These are phyloP conservation scores for Rhizoctonia solani DNA, from an alignment of 1,284 basidiomycete genomes.

Conservation along the genomic window DNA sequence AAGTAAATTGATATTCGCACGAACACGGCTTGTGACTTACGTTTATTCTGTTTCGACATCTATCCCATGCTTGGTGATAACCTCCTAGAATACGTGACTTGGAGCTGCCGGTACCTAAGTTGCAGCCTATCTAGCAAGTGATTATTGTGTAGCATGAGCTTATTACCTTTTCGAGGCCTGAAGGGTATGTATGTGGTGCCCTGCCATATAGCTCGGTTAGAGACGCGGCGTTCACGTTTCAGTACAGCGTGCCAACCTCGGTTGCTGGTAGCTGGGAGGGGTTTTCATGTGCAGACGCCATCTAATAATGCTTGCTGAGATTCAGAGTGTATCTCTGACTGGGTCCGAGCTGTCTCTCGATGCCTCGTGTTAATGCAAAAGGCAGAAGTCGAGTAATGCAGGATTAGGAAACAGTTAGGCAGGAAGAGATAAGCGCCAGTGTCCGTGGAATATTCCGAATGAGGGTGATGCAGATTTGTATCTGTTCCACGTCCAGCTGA, in stretches of 20 bases:
- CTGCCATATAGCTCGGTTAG: neutral
- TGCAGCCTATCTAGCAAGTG: neutral
- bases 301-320: neutral
- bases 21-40: neutral
- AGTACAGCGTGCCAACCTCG: neutral
- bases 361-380: neutral
- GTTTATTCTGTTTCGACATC: neutral
- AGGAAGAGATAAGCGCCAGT: neutral
- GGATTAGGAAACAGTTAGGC: neutral
- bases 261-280: neutral
- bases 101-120: neutral
- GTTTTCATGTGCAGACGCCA: neutral
- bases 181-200: neutral
- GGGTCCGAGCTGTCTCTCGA: no score
- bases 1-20: neutral
- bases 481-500: slow-evolving; percentile 23
- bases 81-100: neutral
- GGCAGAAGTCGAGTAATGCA: neutral
- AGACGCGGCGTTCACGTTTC: neutral
- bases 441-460: slow-evolving; percentile 16
- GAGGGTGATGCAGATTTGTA: neutral
- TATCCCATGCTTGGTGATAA: neutral
- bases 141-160: neutral
- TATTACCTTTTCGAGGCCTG: neutral
- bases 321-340: no score